Evolutionary conservation across 176 grass and related monocot species (phyloP), one percentile per base, ranked within the genome.

Genomic region (Eragrostis curvula): DNA sequence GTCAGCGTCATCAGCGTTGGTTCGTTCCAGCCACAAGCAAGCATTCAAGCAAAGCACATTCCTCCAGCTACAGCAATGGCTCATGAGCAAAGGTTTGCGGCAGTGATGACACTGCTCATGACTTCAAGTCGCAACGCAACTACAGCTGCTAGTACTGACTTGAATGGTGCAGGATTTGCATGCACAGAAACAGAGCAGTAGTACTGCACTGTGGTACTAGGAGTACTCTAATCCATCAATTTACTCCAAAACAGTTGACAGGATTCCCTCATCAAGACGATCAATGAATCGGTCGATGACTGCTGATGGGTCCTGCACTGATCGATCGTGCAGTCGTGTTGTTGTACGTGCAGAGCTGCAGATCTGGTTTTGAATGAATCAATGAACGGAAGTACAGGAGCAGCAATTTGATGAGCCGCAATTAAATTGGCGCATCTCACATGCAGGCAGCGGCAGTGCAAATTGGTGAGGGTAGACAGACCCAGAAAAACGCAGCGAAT

Each of bases 401-500:
- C 32, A 46, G 17, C 57, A 28, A 61, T 61, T 61, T 28, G 56
- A 59, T 24, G 24, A 27, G 24, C 58, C 21, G 57, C 58, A 28
- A 24, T 61, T 61, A 14, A 61, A 18, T 61, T 24, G 57, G 24
- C 58, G 58, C 58, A 28, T 28, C 50, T 52, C 50, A 8, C 74
- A 20, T 71, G 24, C 69, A 56, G 66, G 66, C 52, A 81, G 71
- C 60, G 43, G 50, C 43, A 21, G 36, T 32, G 63, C 57, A 36
- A 63, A 23, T 32, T 23, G 17, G 12, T 36, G 45, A 17, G 12
- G 47, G 73, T 13, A 39, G 2, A 15, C 13, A 24, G 16, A 21
- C 10, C 21, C 29, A 40, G 9, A 56, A 63, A 82, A 82, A 72
- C 18, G n/a, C 43, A 87, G 24, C 78, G 45, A 81, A 78, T 15